A percentile compares a stretch with the other conserved stretches of the same genome.
These are phyloP conservation scores for Ogataea wickerhamii DNA, from an alignment of 805 yeast genomes.

Conservation along the genomic window DNA sequence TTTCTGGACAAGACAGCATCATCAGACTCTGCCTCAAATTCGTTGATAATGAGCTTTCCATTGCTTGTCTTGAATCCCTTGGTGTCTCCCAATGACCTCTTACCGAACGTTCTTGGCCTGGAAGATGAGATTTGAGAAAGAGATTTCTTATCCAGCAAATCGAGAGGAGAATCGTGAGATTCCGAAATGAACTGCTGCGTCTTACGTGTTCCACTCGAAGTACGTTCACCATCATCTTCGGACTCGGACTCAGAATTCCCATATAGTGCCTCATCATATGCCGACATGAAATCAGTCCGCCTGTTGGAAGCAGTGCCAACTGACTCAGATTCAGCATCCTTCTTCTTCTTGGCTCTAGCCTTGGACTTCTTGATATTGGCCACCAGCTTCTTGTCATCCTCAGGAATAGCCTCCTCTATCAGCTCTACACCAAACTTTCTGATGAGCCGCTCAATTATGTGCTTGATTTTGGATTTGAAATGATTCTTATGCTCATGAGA, in stretches of 20 bases:
- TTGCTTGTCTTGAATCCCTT: constrained; percentile 48
- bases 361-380: constrained; percentile 82
- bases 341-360: constrained; percentile 78
- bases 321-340: constrained; percentile 23
- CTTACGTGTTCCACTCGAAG: constrained; percentile 13
- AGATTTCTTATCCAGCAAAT: constrained; percentile 80
- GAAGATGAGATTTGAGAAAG: constrained; percentile 86
- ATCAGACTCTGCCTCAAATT: constrained; percentile 49
- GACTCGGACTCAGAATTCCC: constrained; percentile 63
- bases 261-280: constrained; percentile 88
- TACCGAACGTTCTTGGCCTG: constrained; percentile 61
- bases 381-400: constrained; percentile 78
- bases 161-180: constrained; percentile 71
- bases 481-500: constrained; percentile 95
- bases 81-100: constrained; percentile 38
- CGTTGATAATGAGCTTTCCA: constrained; percentile 69
- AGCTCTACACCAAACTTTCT: constrained; percentile 87
- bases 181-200: constrained; percentile 71
- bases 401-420: constrained; percentile 84
- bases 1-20: constrained; percentile 39
- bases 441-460: constrained; percentile 84
- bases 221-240: constrained; percentile 41
- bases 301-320: constrained; percentile 20
- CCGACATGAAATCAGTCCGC: constrained; percentile 59
- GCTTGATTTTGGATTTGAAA: constrained; percentile 89